Evolutionary conservation across 768 basidiomycete species (phyloP).

Genomic region (Candolleomyces aberdarensis): DNA sequence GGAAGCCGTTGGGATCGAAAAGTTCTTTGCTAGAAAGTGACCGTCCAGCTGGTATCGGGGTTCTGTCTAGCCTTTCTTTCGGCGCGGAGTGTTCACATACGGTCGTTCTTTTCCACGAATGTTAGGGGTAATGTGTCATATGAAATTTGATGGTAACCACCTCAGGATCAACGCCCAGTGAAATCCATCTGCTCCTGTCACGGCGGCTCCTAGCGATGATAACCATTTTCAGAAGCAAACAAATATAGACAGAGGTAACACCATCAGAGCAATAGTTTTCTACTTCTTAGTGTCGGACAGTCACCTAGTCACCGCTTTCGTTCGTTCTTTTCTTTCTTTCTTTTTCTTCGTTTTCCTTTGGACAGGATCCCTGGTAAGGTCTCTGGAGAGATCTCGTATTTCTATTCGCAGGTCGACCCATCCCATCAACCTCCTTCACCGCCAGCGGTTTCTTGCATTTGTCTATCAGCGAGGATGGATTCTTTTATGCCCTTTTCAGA

Average conservation of each 20-base stretch:
- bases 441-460: conserved; percentile 4
- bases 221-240: background rate
- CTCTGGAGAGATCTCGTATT: conserved; percentile 22
- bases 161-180: background rate
- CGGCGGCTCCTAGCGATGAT: too few species aligned
- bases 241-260: conserved; percentile 1
- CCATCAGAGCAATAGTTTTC: background rate
- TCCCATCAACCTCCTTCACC: conserved; percentile 11
- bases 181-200: background rate
- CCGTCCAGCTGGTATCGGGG: conserved; percentile 1
- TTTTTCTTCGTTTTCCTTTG: conserved; percentile 23
- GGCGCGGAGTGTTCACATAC: background rate
- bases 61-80: background rate
- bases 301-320: conserved; percentile 9
- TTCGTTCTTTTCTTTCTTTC: conserved; percentile 15
- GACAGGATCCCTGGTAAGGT: conserved; percentile 30
- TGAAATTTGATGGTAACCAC: background rate
- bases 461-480: conserved; percentile 11
- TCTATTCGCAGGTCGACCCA: conserved; percentile 41
- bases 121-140: background rate
- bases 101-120: background rate
- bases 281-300: background rate
- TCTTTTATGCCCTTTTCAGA: conserved; percentile 28
- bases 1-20: conserved; percentile 35
- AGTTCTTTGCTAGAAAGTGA: conserved; percentile 35